Evolutionary conservation across 345 rosid genomes (phyloP), one percentile per base, ranked within the genome.

Genomic region (Brassica rapa): DNA sequence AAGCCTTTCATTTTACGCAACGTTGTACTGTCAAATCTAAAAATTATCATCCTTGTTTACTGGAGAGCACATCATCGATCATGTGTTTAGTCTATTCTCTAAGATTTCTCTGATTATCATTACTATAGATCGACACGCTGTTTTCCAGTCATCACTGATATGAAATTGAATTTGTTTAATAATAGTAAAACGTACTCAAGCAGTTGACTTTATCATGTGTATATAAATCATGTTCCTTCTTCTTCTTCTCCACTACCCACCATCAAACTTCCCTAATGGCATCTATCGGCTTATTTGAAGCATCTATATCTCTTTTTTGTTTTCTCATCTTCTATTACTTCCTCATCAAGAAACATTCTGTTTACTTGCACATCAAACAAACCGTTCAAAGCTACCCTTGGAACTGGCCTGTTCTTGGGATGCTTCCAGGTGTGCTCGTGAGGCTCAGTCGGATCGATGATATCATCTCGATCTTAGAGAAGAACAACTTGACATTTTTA

Each of bases 381-480:
- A 14, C 2, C 35, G n/a, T 8, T 37, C 43, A 68, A 30, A 72
- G 79, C n/a, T 70, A 2, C 57, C 70, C 24, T 12, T 70, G 51
- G 66, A 32, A 32, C 35, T 32, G 35, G 35, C 35, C 35, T 32
- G 35, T 32, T 32, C 7, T 32, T 32, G 35, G 77, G 6, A 73
- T 73, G n/a, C 77, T 74, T 62, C 88, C 87, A 0, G 81, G 60
- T 8, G 39, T 66, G 43, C 10, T 53, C 24, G 10, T 16, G 35
- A 32, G 59, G 23, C 10, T 53, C 21, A 19, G 8, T 3, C 59
- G 8, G 24, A 53, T 16, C 59, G 24, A 53, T 16, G 59, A 16
- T 53, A 0, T 10, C 24, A 53, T 53, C 59, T 15, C 2, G 10
- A 16, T 53, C 21, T 15, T 53, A 15, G 59, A 53, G 59, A 53